These are phyloP conservation scores for Neocucurbitaria cava DNA, from an alignment of 2,329 filamentous ascomycete species.

Conservation along the genomic window DNA sequence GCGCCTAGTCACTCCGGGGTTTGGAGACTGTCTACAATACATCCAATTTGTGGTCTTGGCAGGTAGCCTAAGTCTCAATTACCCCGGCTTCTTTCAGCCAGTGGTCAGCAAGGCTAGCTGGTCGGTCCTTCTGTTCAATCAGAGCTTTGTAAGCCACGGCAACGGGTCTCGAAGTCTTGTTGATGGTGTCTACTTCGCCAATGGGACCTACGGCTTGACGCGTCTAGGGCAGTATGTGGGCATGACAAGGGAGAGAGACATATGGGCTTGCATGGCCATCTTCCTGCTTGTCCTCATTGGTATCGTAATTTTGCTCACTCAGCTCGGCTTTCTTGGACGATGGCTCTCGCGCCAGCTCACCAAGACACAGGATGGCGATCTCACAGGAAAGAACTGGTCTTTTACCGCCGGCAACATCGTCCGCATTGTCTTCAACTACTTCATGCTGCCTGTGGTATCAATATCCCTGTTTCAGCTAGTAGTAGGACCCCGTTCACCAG, in stretches of 20 bases:
- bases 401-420: conserved; percentile 69
- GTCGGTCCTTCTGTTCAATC: conserved; percentile 91
- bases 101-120: conserved; percentile 86
- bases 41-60: conserved; percentile 91
- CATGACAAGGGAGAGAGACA: conserved; percentile 75
- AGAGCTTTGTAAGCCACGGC: conserved; percentile 79
- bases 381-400: conserved; percentile 88
- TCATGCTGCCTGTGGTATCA: conserved; percentile 84
- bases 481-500: conserved; percentile 70
- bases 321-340: conserved; percentile 76
- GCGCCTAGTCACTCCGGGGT: conserved; percentile 91
- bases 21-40: conserved; percentile 96
- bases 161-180: conserved; percentile 70
- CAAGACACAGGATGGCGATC: conserved; percentile 80
- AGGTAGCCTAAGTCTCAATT: conserved; percentile 84
- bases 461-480: conserved; percentile 92
- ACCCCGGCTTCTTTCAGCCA: conserved; percentile 94
- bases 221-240: conserved; percentile 81
- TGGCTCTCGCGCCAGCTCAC: conserved; percentile 78
- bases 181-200: conserved; percentile 86
- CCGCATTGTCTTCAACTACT: conserved; percentile 90
- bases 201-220: conserved; percentile 80
- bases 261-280: conserved; percentile 94
- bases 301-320: conserved; percentile 71
- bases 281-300: conserved; percentile 83